These are phyloP conservation scores for Starmerella etchellsii DNA, from an alignment of 805 yeast genomes.

Conservation along the genomic window DNA sequence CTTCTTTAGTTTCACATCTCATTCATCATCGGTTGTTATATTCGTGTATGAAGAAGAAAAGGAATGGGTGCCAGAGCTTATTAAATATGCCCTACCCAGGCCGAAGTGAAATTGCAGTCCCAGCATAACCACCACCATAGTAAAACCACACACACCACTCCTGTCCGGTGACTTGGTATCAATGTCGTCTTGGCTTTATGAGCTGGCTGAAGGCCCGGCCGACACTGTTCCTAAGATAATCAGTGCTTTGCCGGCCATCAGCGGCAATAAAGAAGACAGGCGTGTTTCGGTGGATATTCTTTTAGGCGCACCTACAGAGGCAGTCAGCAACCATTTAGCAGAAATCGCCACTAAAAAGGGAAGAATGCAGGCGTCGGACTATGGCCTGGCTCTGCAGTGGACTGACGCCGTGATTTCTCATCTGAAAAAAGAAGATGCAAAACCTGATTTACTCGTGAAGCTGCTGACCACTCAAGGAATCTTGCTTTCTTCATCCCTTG, in stretches of 20 bases:
- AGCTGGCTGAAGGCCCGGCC: no score
- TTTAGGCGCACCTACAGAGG: neutral
- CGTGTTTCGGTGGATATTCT: neutral
- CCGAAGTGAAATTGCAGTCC: no score
- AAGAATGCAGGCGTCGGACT: slow-evolving; percentile 1
- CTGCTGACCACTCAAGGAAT: slow-evolving; percentile 7
- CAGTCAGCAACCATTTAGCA: neutral
- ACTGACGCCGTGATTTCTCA: neutral
- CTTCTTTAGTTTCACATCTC: slow-evolving; percentile 16
- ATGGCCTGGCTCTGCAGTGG: slow-evolving; percentile 6
- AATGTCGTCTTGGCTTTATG: no score
- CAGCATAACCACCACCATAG: no score
- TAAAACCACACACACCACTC: no score
- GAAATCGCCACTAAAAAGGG: neutral
- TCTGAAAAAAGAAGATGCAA: neutral
- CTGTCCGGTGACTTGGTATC: no score
- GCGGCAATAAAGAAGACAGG: slow-evolving; percentile 3
- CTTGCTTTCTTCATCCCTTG: neutral
- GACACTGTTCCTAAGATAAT: neutral
- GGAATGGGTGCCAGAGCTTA: neutral
- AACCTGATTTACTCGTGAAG: neutral
- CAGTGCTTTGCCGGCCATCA: neutral
- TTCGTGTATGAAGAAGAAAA: slow-evolving; percentile 16
- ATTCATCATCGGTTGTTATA: slow-evolving; percentile 22
- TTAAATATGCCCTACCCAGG: no score